These are phyloP conservation scores for Trametes gibbosa DNA, from an alignment of 768 basidiomycete genomes.

Conservation along the genomic window DNA sequence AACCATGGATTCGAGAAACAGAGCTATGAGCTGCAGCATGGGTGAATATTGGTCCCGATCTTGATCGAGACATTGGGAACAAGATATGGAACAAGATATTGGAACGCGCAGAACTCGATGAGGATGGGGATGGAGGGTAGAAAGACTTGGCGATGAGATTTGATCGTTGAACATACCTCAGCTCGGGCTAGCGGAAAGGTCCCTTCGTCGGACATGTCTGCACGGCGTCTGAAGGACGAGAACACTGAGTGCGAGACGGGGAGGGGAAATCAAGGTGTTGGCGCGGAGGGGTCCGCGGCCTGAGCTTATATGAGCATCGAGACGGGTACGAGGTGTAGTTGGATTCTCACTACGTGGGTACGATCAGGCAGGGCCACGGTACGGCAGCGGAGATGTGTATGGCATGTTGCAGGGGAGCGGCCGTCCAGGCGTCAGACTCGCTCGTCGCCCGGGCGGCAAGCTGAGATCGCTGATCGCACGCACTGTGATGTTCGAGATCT, in stretches of 20 bases:
- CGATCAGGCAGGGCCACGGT: not conserved
- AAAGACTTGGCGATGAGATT: not conserved
- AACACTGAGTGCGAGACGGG: not conserved
- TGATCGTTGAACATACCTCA: not conserved
- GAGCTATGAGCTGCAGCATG: conserved; percentile 13
- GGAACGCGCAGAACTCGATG: not conserved
- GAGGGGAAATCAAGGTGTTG: conserved; percentile 1
- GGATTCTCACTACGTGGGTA: not conserved
- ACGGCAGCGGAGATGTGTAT: not conserved
- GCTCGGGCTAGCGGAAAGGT: conserved; percentile 9
- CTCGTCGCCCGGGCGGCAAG: not conserved
- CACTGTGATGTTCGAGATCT: not conserved
- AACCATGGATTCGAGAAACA: conserved; percentile 18
- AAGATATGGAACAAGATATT: not conserved
- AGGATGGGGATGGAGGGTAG: not conserved
- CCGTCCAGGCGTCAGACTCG: not conserved
- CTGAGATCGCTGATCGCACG: not conserved
- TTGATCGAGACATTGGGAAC: not conserved
- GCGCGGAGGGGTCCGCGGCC: not conserved
- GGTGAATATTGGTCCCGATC: not conserved
- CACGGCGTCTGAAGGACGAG: not conserved
- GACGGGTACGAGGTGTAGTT: not conserved
- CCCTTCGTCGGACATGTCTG: conserved; percentile 14
- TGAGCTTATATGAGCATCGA: not conserved
- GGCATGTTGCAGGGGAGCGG: not conserved